phyloP scores from a whole-genome alignment of 257 asterid species.

The Plantago ovata region DNA sequence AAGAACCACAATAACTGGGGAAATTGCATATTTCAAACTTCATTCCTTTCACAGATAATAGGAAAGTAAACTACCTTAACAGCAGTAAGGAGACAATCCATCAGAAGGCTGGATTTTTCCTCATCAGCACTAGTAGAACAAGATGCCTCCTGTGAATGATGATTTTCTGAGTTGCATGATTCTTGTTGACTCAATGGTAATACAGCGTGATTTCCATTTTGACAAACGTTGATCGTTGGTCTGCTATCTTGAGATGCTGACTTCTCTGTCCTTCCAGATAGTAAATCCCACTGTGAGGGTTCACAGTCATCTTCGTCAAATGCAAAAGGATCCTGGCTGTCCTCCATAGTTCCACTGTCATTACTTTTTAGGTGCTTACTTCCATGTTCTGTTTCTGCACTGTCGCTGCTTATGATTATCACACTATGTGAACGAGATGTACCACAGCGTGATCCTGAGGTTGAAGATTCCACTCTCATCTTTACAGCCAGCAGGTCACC shows the following conservation, averaged over 20 bases:
- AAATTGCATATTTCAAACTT: background rate
- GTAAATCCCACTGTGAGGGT: conserved; percentile 79
- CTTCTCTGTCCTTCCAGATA: conserved; percentile 40
- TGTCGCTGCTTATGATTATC: conserved; percentile 23
- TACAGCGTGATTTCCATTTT: conserved; percentile 27
- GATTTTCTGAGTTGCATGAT: conserved; percentile 26
- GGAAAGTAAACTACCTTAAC: conserved; percentile 49
- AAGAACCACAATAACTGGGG: background rate
- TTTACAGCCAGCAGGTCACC: conserved; percentile 47
- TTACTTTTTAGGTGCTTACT: conserved; percentile 25
- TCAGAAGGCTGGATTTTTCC: conserved; percentile 50
- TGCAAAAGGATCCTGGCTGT: conserved; percentile 74
- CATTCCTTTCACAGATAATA: conserved; percentile 17
- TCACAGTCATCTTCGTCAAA: conserved; percentile 58
- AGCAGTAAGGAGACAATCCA: conserved; percentile 72
- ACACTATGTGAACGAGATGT: conserved; percentile 31
- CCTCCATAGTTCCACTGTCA: conserved; percentile 34
- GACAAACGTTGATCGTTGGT: conserved; percentile 21
- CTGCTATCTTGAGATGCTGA: conserved; percentile 31
- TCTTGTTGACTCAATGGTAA: conserved; percentile 42
- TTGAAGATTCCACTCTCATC: conserved; percentile 53
- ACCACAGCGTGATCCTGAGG: conserved; percentile 53
- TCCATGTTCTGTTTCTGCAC: conserved; percentile 27
- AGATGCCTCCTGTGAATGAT: conserved; percentile 39
- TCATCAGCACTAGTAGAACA: conserved; percentile 42